These are phyloP conservation scores for Podospora tetraspora DNA, from an alignment of 495 filamentous ascomycete genomes.

Conservation along the genomic window DNA sequence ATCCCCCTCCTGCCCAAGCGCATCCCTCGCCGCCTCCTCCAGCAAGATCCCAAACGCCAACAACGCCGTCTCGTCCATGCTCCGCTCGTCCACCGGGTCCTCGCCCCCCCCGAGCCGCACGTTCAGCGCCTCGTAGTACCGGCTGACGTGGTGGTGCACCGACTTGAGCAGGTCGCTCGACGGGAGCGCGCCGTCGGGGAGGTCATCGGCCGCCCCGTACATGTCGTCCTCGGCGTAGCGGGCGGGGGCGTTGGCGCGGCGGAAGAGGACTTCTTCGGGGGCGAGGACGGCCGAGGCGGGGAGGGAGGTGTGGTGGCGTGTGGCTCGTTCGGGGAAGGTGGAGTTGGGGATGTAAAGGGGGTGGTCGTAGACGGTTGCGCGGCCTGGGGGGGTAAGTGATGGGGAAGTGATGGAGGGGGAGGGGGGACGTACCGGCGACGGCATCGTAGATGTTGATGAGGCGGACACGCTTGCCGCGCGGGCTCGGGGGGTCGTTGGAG, in stretches of 20 bases:
- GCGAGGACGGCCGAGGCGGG: constrained; percentile 36
- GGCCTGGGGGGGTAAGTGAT: constrained; percentile 39
- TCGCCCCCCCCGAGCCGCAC: constrained; percentile 23
- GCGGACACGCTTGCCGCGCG: constrained; percentile 18
- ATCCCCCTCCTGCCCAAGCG: constrained; percentile 66
- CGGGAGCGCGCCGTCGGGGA: constrained; percentile 52
- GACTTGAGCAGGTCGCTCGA: constrained; percentile 69
- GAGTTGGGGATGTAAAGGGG: not conserved
- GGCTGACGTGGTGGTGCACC: constrained; percentile 66
- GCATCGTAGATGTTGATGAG: constrained; percentile 68
- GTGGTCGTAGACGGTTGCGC: constrained; percentile 17
- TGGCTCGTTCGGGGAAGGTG: not conserved
- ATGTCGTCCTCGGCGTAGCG: constrained; percentile 66
- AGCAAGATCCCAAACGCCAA: constrained; percentile 75
- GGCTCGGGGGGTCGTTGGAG: not conserved
- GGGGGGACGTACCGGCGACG: constrained; percentile 56
- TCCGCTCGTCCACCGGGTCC: constrained; percentile 47
- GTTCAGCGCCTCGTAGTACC: constrained; percentile 56
- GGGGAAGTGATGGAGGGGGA: constrained; percentile 7
- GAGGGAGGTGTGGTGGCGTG: constrained; percentile 10
- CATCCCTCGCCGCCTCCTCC: constrained; percentile 64
- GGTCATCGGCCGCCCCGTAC: constrained; percentile 54
- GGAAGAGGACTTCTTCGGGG: constrained; percentile 74
- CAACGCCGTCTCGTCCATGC: constrained; percentile 80
- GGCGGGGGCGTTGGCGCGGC: constrained; percentile 52